Conservation (phyloP, 768 basidiomycete genomes). For the Macrolepiota albuminosa region DNA sequence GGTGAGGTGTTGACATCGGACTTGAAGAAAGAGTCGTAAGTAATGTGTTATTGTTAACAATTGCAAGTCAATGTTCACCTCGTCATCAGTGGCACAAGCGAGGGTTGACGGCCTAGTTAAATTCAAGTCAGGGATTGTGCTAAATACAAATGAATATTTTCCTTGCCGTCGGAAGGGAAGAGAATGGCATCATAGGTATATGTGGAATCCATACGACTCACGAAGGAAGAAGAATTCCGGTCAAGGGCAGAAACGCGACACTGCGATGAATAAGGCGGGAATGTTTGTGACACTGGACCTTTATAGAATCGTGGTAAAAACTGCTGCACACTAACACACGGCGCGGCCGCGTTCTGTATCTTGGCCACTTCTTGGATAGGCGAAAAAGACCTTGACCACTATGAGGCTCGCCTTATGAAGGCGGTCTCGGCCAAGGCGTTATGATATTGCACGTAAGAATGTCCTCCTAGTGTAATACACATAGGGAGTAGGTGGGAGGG, state of each 20-base stretch:
- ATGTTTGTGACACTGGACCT: too few relatives aligned
- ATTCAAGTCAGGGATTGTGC: slow-evolving; percentile 1
- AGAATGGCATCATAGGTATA: slow-evolving; percentile 63
- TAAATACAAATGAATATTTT: not conserved
- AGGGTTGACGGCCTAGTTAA: slow-evolving; percentile 56
- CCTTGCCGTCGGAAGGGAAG: slow-evolving; percentile 66
- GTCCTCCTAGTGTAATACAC: too few relatives aligned
- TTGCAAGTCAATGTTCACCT: slow-evolving; percentile 37
- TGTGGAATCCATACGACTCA: slow-evolving; percentile 48
- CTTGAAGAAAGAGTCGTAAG: slow-evolving; percentile 18
- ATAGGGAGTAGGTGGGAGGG: too few relatives aligned
- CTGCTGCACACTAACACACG: too few relatives aligned
- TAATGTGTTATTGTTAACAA: not conserved
- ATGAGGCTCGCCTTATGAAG: too few relatives aligned
- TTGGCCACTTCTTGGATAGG: too few relatives aligned
- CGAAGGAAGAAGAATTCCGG: slow-evolving; percentile 17
- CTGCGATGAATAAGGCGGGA: too few relatives aligned
- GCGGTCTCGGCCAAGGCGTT: too few relatives aligned
- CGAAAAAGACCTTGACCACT: too few relatives aligned
- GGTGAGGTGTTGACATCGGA: slow-evolving; percentile 40
- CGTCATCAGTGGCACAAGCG: slow-evolving; percentile 70
- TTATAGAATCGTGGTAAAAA: too few relatives aligned
- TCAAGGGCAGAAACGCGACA: not conserved
- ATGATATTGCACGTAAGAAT: too few relatives aligned
- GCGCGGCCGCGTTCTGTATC: too few relatives aligned